phyloP scores from a whole-genome alignment of 345 rosid species.

The Melaleuca quinquenervia region DNA sequence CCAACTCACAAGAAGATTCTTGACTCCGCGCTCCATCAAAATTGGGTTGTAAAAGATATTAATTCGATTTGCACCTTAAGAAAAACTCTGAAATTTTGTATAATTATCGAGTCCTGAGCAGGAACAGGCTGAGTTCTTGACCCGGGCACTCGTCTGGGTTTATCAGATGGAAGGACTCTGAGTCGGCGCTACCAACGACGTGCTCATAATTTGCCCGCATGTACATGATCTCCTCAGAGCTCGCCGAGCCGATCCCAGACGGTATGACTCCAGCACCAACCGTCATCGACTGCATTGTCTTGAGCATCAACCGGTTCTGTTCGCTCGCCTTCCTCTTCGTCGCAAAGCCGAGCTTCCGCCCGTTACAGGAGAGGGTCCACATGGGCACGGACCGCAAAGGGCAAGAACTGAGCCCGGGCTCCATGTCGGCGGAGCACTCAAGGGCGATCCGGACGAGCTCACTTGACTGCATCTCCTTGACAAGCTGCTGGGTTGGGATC shows the following conservation, averaged over 20 bases:
- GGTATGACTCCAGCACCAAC: constrained; percentile 84
- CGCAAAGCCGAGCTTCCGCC: constrained; percentile 52
- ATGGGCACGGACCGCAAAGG: constrained; percentile 53
- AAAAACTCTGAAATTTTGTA: not conserved
- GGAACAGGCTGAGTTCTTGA: constrained; percentile 83
- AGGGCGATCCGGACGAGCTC: constrained; percentile 75
- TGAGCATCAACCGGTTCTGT: constrained; percentile 41
- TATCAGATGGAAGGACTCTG: constrained; percentile 80
- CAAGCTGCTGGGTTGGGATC: constrained; percentile 46
- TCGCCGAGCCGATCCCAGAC: constrained; percentile 26
- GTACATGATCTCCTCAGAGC: constrained; percentile 61
- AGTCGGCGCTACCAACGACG: constrained; percentile 53
- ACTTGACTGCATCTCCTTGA: constrained; percentile 56
- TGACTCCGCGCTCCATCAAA: not conserved
- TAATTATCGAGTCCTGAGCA: constrained; percentile 35
- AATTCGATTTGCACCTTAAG: not conserved
- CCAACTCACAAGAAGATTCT: not conserved
- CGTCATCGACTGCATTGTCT: constrained; percentile 60
- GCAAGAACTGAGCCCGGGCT: constrained; percentile 35
- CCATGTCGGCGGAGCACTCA: constrained; percentile 25
- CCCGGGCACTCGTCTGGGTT: constrained; percentile 59
- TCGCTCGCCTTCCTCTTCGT: constrained; percentile 33
- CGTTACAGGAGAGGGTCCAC: constrained; percentile 70
- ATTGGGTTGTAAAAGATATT: not conserved
- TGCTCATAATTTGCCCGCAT: constrained; percentile 86